A percentile compares a stretch with the other conserved stretches of the same genome.
phyloP scores from a whole-genome alignment of 495 filamentous ascomycete genomes.

The Haplographium delicatum region DNA sequence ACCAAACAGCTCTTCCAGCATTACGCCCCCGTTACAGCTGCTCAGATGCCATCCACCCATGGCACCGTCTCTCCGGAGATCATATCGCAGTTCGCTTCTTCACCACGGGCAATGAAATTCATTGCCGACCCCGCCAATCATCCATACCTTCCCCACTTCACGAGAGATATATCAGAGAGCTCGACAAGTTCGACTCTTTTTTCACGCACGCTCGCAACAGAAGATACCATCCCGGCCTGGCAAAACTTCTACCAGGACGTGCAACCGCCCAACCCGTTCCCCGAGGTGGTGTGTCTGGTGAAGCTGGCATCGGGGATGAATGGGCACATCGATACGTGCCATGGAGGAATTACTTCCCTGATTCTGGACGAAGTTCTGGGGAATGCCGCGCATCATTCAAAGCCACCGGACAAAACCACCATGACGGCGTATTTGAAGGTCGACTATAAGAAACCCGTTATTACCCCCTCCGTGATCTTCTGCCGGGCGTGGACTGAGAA shows the following conservation, averaged over 20 bases:
- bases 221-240: conserved; percentile 45
- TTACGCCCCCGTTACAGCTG: too few relatives aligned
- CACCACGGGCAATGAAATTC: conserved; percentile 3
- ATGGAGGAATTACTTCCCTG: conserved; percentile 19
- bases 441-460: conserved; percentile 28
- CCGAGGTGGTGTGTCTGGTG: conserved; percentile 9
- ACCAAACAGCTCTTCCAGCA: too few relatives aligned
- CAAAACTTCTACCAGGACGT: conserved; percentile 40
- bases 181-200: conserved; percentile 47
- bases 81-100: conserved; percentile 1
- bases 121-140: conserved; percentile 4
- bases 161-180: too few relatives aligned
- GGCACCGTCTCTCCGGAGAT: background rate
- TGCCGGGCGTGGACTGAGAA: conserved; percentile 24
- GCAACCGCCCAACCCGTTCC: background rate
- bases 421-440: conserved; percentile 30
- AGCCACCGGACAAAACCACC: conserved; percentile 17
- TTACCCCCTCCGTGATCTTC: conserved; percentile 26
- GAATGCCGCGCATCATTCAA: conserved; percentile 15
- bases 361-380: conserved; percentile 26
- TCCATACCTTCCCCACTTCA: background rate
- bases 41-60: too few relatives aligned
- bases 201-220: conserved; percentile 47
- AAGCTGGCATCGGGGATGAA: conserved; percentile 11
- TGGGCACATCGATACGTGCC: conserved; percentile 13